phyloP scores from a whole-genome alignment of 148 eudicot species.

The Vaccinium corymbosum region DNA sequence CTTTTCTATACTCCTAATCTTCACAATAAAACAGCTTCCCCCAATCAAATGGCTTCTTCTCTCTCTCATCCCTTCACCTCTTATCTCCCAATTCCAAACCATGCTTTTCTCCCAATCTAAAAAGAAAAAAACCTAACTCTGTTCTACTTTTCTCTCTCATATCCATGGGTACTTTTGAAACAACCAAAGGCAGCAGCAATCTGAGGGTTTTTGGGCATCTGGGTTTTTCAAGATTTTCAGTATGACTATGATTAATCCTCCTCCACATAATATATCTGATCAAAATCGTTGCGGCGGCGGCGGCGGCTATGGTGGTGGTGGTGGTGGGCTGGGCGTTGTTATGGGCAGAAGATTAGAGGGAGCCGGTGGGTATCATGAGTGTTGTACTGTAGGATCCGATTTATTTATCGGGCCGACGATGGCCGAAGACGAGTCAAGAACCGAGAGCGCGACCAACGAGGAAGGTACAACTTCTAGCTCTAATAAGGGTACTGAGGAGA shows the following conservation, averaged over 20 bases:
- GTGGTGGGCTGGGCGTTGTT: conserved; percentile 15
- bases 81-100: conserved; percentile 16
- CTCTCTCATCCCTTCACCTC: conserved; percentile 10
- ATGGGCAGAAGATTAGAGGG: conserved; percentile 21
- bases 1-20: not conserved
- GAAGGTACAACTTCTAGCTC: conserved; percentile 22
- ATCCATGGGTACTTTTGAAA: conserved; percentile 14
- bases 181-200: not conserved
- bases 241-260: conserved; percentile 51
- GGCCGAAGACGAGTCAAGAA: conserved; percentile 42
- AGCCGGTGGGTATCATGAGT: conserved; percentile 14
- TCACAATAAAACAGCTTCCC: conserved; percentile 7
- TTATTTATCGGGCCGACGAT: conserved; percentile 14
- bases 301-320: conserved; percentile 14
- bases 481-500: not conserved
- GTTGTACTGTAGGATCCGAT: conserved; percentile 14
- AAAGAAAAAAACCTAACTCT: not conserved
- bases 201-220: not conserved
- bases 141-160: not conserved
- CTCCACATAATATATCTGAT: conserved; percentile 28
- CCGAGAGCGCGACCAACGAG: conserved; percentile 25
- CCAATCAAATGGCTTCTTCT: conserved; percentile 1
- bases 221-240: conserved; percentile 11
- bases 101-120: conserved; percentile 18
- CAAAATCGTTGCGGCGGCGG: conserved; percentile 7